These are phyloP conservation scores for Dactylellina cionopaga DNA, from an alignment of 2,329 filamentous ascomycete genomes.

Conservation along the genomic window DNA sequence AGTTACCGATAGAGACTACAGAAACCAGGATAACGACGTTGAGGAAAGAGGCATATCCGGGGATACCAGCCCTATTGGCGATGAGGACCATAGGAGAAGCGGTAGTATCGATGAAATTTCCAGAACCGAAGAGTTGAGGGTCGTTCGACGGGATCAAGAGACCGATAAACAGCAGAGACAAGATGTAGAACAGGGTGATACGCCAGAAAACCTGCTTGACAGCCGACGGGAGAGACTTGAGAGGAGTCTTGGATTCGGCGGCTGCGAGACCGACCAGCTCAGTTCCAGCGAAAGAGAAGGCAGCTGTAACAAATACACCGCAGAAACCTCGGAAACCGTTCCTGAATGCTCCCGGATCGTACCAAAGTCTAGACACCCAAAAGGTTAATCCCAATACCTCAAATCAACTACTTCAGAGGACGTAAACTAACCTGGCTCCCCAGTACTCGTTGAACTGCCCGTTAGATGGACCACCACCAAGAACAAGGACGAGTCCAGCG, in stretches of 20 bases:
- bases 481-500: constrained; percentile 69
- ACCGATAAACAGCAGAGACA: constrained; percentile 63
- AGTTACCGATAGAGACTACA: constrained; percentile 65
- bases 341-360: constrained; percentile 67
- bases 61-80: constrained; percentile 65
- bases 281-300: constrained; percentile 71
- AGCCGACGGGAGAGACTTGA: constrained; percentile 63
- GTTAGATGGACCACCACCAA: constrained; percentile 67
- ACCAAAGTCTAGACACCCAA: constrained; percentile 71
- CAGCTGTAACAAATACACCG: constrained; percentile 72
- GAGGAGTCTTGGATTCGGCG: constrained; percentile 69
- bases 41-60: constrained; percentile 66
- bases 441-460: constrained; percentile 36
- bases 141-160: constrained; percentile 61
- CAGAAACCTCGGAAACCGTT: constrained; percentile 73
- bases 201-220: constrained; percentile 65
- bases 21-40: constrained; percentile 67
- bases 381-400: constrained; percentile 66
- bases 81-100: constrained; percentile 66
- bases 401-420: not conserved
- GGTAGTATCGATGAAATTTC: constrained; percentile 56
- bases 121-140: constrained; percentile 55
- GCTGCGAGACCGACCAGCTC: constrained; percentile 71
- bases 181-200: constrained; percentile 63
- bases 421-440: constrained; percentile 15